Evolutionary conservation across 495 filamentous ascomycete genomes (phyloP), one percentile per base, ranked within the genome.

Genomic region (Neurospora sp.): DNA sequence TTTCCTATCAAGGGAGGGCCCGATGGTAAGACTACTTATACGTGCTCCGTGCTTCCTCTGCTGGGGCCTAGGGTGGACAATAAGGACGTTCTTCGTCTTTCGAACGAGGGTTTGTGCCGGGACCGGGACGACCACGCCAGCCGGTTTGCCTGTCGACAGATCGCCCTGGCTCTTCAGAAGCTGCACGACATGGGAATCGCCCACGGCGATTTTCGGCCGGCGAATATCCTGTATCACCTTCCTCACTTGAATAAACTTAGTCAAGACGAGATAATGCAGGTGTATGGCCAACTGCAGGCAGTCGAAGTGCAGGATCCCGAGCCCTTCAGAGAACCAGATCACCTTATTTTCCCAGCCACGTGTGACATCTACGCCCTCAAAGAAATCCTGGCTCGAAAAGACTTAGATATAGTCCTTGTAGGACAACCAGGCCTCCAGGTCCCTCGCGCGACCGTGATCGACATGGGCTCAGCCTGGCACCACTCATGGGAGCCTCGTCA

Each of bases 181-280:
- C 4, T 73, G 37, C 72, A 73, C 15, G 38, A n/a, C 24, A 62
- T 69, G 48, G 72, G 38, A 0, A 70, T 73, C 17, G 21, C n/a
- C 37, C 72, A 73, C 36, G 72, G 72, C 4, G 72, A 73, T 21
- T 73, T 73, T 10, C 9, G 72, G 15, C 39, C 59, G n/a, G 36
- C 59, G 0, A 73, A 73, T 36, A 73, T 73, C 38, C 54, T 73
- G 13, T 62, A 34, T 19, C 17, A 34, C 13, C 2, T 62, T 9
- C 54, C 54, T 9, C 54, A 62, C 54, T 5, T 62, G 28, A 28
- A 62, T 34, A 34, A 34, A 2, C 54, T 62, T 9, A 19, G 54
- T 19, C 6, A 62, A 4, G 28, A 34, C 28, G 54, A 62, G 7
- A 62, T 62, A 5, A 1, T 34, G 28, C 28, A 31, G 13, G 54